phyloP scores from a whole-genome alignment of 1,139 yeast genomes.

The Pichia inconspicua region DNA sequence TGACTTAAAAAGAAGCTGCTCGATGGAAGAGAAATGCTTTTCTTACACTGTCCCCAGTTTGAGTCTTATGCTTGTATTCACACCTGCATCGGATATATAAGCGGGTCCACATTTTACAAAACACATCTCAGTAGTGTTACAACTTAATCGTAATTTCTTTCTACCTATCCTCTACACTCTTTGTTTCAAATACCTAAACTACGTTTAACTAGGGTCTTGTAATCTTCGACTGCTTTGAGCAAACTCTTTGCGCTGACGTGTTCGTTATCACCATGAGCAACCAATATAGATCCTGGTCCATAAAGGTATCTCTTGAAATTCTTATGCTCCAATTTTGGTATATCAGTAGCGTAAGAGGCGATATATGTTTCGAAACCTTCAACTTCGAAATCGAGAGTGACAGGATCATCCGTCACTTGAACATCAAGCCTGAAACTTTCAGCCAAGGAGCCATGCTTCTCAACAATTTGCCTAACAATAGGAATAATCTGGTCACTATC shows the following conservation, averaged over 20 bases:
- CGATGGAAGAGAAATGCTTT: constrained; percentile 12
- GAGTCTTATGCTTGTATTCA: constrained; percentile 17
- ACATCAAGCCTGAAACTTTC: constrained; percentile 9
- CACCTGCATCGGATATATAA: constrained; percentile 18
- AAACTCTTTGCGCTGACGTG: constrained; percentile 45
- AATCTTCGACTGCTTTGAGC: constrained; percentile 47
- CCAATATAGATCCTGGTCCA: constrained; percentile 63
- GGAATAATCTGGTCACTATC: constrained; percentile 34
- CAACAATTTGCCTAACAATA: constrained; percentile 33
- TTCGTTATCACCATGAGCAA: constrained; percentile 61
- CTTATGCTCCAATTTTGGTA: constrained; percentile 44
- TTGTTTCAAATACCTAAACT: constrained; percentile 6
- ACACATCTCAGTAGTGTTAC: neutral
- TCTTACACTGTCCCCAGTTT: constrained; percentile 15
- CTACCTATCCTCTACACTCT: too few relatives aligned
- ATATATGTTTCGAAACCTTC: constrained; percentile 53
- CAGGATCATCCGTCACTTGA: constrained; percentile 31
- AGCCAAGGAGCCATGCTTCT: constrained; percentile 13
- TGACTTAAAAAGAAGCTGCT: neutral
- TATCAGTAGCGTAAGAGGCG: constrained; percentile 58
- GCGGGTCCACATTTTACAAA: constrained; percentile 12
- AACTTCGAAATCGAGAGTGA: constrained; percentile 47
- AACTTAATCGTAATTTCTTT: too few relatives aligned
- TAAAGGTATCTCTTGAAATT: constrained; percentile 43
- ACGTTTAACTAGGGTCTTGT: constrained; percentile 37